Percentiles rank a stretch among this genome's conserved stretches.
These are phyloP conservation scores for Aspergillus ostianus DNA, from an alignment of 495 filamentous ascomycete species.

Conservation along the genomic window DNA sequence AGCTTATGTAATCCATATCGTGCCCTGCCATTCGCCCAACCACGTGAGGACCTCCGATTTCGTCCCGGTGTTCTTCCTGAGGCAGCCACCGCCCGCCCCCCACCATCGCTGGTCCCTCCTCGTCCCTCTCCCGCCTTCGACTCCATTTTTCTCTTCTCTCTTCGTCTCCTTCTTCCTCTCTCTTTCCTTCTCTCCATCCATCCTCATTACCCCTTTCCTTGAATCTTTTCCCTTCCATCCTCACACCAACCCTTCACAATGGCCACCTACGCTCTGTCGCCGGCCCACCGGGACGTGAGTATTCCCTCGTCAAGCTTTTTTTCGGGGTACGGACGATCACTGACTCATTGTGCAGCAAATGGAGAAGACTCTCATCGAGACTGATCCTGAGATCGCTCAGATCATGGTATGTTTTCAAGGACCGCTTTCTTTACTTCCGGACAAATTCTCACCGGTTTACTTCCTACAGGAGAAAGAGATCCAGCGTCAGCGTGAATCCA, in stretches of 20 bases:
- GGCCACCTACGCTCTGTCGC: conserved; percentile 78
- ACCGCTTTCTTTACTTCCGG: conserved; percentile 4
- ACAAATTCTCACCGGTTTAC: conserved; percentile 1
- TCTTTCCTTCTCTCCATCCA: conserved; percentile 8
- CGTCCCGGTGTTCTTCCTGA: conserved; percentile 7
- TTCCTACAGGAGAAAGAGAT: conserved; percentile 77
- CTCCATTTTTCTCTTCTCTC: conserved; percentile 2
- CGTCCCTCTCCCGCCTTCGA: conserved; percentile 13
- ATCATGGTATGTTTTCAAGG: conserved; percentile 85
- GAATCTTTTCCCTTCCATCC: conserved; percentile 17
- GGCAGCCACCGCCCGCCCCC: conserved; percentile 15
- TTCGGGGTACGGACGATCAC: conserved; percentile 20
- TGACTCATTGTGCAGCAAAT: conserved; percentile 75
- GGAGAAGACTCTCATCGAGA: conserved; percentile 78
- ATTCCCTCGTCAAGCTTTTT: conserved; percentile 9
- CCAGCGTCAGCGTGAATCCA: conserved; percentile 95
- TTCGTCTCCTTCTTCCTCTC: conserved; percentile 5
- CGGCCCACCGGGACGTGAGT: conserved; percentile 85
- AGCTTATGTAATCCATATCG: no score
- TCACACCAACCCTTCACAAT: conserved; percentile 37
- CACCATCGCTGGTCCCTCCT: conserved; percentile 2
- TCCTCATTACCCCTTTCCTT: conserved; percentile 10
- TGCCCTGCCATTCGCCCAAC: no score
- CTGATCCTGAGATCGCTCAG: conserved; percentile 85
- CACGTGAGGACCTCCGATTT: no score